Evolutionary conservation across 1,284 basidiomycete genomes (phyloP).

Genomic region (Sanghuangporus baumii): DNA sequence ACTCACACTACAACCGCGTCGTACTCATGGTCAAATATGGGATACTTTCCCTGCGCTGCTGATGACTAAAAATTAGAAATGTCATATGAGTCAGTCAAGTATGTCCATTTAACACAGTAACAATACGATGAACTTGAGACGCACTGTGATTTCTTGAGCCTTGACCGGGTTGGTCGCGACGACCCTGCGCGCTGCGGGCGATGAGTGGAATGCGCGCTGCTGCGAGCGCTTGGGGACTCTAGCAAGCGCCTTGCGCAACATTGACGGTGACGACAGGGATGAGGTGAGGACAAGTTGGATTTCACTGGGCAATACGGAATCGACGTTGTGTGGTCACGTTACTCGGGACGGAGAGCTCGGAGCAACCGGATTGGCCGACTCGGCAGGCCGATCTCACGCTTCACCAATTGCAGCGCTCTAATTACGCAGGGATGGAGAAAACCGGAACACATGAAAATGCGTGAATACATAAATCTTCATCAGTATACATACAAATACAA

Average conservation of each 20-base stretch:
- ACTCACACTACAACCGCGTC: conserved; percentile 95
- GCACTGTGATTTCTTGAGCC: conserved; percentile 78
- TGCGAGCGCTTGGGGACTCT: conserved; percentile 42
- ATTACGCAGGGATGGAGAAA: background rate
- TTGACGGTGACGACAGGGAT: conserved; percentile 23
- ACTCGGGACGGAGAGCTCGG: background rate
- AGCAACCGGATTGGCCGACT: background rate
- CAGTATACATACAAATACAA: background rate
- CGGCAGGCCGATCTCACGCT: background rate
- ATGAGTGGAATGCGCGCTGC: conserved; percentile 56
- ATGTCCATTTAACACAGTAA: conserved; percentile 1
- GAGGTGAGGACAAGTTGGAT: background rate
- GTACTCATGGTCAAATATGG: conserved; percentile 96
- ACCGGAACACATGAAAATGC: background rate
- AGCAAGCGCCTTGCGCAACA: conserved; percentile 28
- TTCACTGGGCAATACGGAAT: background rate
- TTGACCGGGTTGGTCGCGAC: conserved; percentile 74
- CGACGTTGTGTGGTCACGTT: background rate
- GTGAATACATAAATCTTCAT: background rate
- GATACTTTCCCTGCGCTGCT: conserved; percentile 77
- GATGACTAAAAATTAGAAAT: conserved; percentile 44
- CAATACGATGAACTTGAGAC: conserved; percentile 18
- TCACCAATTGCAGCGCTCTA: background rate
- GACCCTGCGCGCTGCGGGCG: conserved; percentile 53
- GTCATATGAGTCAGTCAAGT: conserved; percentile 14